Evolutionary conservation across 352 stramenopile genomes (phyloP).

Genomic region (Peronospora farinosa): DNA sequence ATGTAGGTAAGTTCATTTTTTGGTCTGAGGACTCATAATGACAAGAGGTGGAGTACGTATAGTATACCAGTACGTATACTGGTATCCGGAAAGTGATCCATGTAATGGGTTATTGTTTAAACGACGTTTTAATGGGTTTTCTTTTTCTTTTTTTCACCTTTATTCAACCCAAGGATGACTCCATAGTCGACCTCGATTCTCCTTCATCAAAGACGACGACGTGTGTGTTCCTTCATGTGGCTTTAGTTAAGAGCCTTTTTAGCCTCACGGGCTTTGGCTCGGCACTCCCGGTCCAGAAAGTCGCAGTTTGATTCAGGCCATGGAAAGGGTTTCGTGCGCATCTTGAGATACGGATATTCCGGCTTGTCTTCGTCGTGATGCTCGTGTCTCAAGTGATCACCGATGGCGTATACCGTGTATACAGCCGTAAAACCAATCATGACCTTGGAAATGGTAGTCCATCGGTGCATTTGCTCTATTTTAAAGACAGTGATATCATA

Average conservation of each 20-base stretch:
- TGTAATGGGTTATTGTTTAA: no score
- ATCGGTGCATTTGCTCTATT: conserved; percentile 78
- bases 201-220: not conserved
- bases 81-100: not conserved
- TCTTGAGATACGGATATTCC: conserved; percentile 79
- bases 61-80: not conserved
- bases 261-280: conserved; percentile 50
- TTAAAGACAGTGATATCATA: not conserved
- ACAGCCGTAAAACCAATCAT: conserved; percentile 63
- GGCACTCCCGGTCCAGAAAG: conserved; percentile 72
- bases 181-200: conserved; percentile 3
- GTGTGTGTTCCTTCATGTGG: not conserved
- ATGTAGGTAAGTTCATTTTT: no score
- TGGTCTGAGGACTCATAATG: no score
- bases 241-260: conserved; percentile 67
- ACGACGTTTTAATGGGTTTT: no score
- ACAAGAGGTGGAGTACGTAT: not conserved
- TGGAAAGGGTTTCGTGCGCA: conserved; percentile 84
- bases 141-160: no score
- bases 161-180: conserved; percentile 2
- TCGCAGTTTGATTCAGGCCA: conserved; percentile 79
- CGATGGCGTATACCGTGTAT: conserved; percentile 54
- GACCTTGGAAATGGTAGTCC: conserved; percentile 80
- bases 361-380: conserved; percentile 58
- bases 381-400: conserved; percentile 52